Conservation (phyloP, 148 eudicot genomes). For the Rhododendron ovatum region DNA sequence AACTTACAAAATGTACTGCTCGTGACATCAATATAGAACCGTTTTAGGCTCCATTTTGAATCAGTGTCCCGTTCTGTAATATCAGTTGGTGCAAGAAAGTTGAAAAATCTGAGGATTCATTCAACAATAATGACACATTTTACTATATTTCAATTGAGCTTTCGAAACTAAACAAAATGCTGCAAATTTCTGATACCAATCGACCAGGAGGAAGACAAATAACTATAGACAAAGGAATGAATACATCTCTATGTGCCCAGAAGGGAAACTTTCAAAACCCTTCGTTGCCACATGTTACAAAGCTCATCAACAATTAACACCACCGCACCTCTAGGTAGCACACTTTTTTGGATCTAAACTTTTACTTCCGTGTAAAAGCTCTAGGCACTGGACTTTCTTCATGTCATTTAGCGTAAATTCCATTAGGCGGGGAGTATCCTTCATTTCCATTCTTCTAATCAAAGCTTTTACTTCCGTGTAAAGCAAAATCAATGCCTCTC, state of each 20-base stretch:
- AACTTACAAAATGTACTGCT: not conserved
- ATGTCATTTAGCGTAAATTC: not conserved
- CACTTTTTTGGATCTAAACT: not conserved
- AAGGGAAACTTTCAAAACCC: constrained; percentile 1
- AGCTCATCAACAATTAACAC: not conserved
- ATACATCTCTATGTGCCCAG: constrained; percentile 7
- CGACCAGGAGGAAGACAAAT: not conserved
- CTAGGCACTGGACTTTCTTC: not conserved
- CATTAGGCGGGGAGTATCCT: not conserved
- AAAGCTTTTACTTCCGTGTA: not conserved
- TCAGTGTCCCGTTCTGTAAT: not conserved
- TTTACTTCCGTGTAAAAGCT: not conserved
- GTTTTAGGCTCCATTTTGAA: not conserved
- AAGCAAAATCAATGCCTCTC: not conserved
- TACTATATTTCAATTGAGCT: constrained; percentile 7
- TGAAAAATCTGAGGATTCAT: not conserved
- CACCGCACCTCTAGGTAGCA: not conserved
- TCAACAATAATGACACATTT: not conserved
- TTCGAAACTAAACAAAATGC: constrained; percentile 3
- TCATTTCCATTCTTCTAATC: not conserved
- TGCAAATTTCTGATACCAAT: not conserved
- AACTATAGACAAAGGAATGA: constrained; percentile 15
- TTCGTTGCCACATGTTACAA: not conserved
- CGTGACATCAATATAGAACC: not conserved
- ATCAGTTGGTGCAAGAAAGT: not conserved